These are phyloP conservation scores for Magnolia officinalis DNA, from an alignment of 164 flowering plant genomes.

Conservation along the genomic window DNA sequence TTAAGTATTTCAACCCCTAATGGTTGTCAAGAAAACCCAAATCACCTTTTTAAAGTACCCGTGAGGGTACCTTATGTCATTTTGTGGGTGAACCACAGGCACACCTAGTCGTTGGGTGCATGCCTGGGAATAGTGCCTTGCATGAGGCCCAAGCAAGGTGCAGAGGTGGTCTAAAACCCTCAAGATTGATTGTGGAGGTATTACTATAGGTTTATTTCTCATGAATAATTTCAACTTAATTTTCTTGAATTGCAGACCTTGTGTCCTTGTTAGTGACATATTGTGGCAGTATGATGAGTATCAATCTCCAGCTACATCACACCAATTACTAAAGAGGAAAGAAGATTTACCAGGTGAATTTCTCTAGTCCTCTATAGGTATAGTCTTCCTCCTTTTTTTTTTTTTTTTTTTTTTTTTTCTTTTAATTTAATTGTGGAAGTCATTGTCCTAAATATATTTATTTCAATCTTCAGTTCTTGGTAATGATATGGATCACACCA, in stretches of 20 bases:
- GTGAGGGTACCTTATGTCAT: too few relatives aligned
- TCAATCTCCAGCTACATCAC: conserved; percentile 36
- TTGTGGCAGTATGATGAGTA: conserved; percentile 60
- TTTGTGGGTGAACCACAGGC: too few relatives aligned
- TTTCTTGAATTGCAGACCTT: conserved; percentile 57
- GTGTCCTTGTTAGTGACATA: conserved; percentile 75
- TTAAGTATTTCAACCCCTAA: too few relatives aligned
- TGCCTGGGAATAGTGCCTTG: too few relatives aligned
- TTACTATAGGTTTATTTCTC: background rate
- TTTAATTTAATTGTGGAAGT: background rate
- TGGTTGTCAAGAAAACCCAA: too few relatives aligned
- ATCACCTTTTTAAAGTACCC: too few relatives aligned
- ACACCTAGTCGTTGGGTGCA: too few relatives aligned
- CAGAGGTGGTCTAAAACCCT: too few relatives aligned
- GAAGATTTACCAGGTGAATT: conserved; percentile 50
- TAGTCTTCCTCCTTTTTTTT: too few relatives aligned
- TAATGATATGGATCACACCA: background rate
- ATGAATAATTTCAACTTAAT: background rate
- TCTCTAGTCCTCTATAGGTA: background rate
- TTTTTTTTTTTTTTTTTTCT: too few relatives aligned
- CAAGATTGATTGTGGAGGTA: too few relatives aligned
- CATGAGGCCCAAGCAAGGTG: too few relatives aligned
- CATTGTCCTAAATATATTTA: background rate
- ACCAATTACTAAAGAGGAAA: conserved; percentile 46
- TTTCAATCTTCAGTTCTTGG: background rate